Percentiles rank a stretch among this genome's conserved stretches.
phyloP scores from a whole-genome alignment of 2,329 filamentous ascomycete genomes.

The Piedraia hortae region DNA sequence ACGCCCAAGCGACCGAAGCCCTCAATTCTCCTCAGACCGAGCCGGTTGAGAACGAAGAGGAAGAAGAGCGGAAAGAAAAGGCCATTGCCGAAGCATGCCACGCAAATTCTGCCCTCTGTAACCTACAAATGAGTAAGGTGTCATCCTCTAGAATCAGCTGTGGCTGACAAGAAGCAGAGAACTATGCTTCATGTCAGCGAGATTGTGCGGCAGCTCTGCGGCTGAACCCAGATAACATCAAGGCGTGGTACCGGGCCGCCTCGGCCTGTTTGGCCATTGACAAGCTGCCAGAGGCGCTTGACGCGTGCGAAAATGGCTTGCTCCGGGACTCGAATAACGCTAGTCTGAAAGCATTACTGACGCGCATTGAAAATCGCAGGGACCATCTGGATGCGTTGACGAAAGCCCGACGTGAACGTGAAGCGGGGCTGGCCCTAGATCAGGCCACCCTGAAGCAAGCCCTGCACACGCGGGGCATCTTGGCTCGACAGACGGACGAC shows the following conservation, averaged over 20 bases:
- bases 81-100: slow-evolving; percentile 47
- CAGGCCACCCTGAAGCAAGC: slow-evolving; percentile 23
- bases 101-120: slow-evolving; percentile 69
- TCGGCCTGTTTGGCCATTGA: slow-evolving; percentile 52
- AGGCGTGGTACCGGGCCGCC: slow-evolving; percentile 71
- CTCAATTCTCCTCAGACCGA: slow-evolving; percentile 28
- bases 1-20: slow-evolving; percentile 57
- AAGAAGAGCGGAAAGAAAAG: slow-evolving; percentile 31
- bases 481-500: slow-evolving; percentile 33
- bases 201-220: slow-evolving; percentile 60
- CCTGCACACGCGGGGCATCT: slow-evolving; percentile 43
- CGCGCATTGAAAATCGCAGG: slow-evolving; percentile 34
- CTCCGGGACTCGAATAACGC: slow-evolving; percentile 42
- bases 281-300: slow-evolving; percentile 52
- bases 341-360: slow-evolving; percentile 32
- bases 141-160: slow-evolving; percentile 1
- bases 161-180: slow-evolving; percentile 23
- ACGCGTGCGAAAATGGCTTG: slow-evolving; percentile 49
- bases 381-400: slow-evolving; percentile 27
- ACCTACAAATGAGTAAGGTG: slow-evolving; percentile 44
- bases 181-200: slow-evolving; percentile 62
- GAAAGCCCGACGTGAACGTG: slow-evolving; percentile 27
- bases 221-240: slow-evolving; percentile 56
- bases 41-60: slow-evolving; percentile 22
- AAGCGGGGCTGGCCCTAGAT: slow-evolving; percentile 28